Evolutionary conservation across 306 rosid genomes (phyloP).

Genomic region (Aeschynomene evenia): DNA sequence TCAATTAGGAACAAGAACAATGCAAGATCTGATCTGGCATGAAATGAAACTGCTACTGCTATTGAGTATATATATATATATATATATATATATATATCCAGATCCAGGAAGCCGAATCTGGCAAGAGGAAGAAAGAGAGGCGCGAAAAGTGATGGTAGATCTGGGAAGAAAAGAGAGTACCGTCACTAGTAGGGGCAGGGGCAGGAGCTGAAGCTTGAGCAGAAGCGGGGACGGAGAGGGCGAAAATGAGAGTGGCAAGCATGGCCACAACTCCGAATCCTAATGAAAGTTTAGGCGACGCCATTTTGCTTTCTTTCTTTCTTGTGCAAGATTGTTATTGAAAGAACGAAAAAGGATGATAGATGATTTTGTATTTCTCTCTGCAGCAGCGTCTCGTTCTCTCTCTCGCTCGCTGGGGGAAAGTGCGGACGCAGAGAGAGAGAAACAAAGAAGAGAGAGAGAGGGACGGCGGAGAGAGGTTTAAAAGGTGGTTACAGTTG

Average conservation of each 20-base stretch:
- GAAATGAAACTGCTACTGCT: neutral
- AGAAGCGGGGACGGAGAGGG: constrained; percentile 45
- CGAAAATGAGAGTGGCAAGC: constrained; percentile 42
- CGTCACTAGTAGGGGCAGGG: constrained; percentile 74
- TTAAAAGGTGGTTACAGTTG: constrained; percentile 23
- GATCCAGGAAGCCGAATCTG: constrained; percentile 6
- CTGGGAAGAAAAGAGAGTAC: constrained; percentile 33
- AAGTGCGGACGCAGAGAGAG: constrained; percentile 31
- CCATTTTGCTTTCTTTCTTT: constrained; percentile 29
- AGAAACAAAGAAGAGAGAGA: neutral
- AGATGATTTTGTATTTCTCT: neutral
- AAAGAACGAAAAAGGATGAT: neutral
- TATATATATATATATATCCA: no score
- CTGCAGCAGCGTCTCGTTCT: neutral
- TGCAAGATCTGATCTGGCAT: neutral
- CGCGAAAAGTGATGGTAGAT: neutral
- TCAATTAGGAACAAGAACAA: neutral
- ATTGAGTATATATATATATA: no score
- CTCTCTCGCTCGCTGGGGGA: neutral
- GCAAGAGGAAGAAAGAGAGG: neutral
- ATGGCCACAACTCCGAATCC: constrained; percentile 44
- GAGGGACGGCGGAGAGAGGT: constrained; percentile 13
- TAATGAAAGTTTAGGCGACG: constrained; percentile 33
- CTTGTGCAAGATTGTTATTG: neutral
- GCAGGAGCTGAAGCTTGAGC: constrained; percentile 57